Evolutionary conservation across 2,329 filamentous ascomycete species (phyloP).

Genomic region (Amauroascus verrucosus): DNA sequence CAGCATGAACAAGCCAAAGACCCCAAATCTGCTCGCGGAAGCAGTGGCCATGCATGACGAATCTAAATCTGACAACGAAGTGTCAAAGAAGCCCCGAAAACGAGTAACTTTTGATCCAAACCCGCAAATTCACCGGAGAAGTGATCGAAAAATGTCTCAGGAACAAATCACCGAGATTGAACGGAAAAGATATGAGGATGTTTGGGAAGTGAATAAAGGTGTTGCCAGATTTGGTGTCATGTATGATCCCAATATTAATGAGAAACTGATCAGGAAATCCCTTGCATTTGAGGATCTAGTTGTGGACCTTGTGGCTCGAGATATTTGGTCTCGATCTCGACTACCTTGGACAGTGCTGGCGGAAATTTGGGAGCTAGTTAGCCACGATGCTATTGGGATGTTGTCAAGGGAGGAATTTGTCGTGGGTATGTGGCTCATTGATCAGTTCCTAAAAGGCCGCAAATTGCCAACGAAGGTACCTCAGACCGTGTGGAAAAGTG

Average conservation of each 20-base stretch:
- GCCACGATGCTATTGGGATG: constrained; percentile 29
- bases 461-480: constrained; percentile 39
- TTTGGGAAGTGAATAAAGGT: constrained; percentile 43
- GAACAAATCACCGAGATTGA: constrained; percentile 37
- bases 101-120: constrained; percentile 34
- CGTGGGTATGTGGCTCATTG: constrained; percentile 43
- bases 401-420: constrained; percentile 40
- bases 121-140: constrained; percentile 41
- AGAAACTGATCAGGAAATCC: constrained; percentile 17
- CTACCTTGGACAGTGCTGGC: constrained; percentile 31
- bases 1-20: constrained; percentile 24
- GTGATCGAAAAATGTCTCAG: constrained; percentile 38
- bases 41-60: constrained; percentile 35
- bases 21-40: constrained; percentile 29
- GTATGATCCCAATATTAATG: constrained; percentile 7
- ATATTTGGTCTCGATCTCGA: constrained; percentile 42
- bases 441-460: constrained; percentile 39
- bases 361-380: constrained; percentile 40
- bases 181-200: constrained; percentile 41
- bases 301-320: constrained; percentile 37
- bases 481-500: constrained; percentile 40
- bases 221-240: constrained; percentile 17
- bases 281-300: constrained; percentile 31
- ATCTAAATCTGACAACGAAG: constrained; percentile 29
- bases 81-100: constrained; percentile 19